phyloP scores from a whole-genome alignment of 768 basidiomycete species.

The Suillus bovinus region DNA sequence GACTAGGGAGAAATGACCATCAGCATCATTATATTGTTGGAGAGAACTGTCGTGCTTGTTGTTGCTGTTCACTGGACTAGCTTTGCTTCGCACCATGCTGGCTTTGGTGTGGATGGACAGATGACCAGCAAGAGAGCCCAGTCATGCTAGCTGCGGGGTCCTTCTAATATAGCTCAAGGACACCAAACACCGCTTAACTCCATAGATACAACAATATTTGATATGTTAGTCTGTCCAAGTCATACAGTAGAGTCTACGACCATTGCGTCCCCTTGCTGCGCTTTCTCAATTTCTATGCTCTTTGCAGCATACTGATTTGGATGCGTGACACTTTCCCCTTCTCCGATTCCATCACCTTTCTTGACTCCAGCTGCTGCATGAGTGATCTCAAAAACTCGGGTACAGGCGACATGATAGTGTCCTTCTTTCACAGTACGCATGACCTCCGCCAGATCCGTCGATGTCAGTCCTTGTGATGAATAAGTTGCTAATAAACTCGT shows the following conservation, averaged over 20 bases:
- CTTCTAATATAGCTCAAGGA: neutral
- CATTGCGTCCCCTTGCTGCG: conserved; percentile 45
- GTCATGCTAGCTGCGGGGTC: neutral
- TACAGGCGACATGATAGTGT: conserved; percentile 96
- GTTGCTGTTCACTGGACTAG: conserved; percentile 25
- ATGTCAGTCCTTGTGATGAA: conserved; percentile 60
- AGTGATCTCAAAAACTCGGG: conserved; percentile 94
- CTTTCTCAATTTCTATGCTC: conserved; percentile 66
- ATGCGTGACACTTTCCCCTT: conserved; percentile 87
- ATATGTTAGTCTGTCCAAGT: neutral
- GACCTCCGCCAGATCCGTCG: conserved; percentile 79
- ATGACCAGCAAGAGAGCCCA: conserved; percentile 32
- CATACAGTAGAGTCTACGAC: conserved; percentile 37
- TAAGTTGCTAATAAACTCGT: conserved; percentile 72
- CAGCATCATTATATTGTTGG: conserved; percentile 83
- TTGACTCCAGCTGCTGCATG: conserved; percentile 70
- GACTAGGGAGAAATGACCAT: conserved; percentile 97
- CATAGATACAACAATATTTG: neutral
- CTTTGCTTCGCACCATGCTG: conserved; percentile 32
- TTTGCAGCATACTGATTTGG: conserved; percentile 88
- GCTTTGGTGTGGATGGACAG: conserved; percentile 6
- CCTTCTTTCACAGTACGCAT: conserved; percentile 72
- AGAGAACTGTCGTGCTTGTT: conserved; percentile 35
- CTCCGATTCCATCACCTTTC: conserved; percentile 88
- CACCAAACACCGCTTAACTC: conserved; percentile 22